Evolutionary conservation across 2,329 filamentous ascomycete genomes (phyloP), one percentile per base, ranked within the genome.

Genomic region (Fusarium sp.): DNA sequence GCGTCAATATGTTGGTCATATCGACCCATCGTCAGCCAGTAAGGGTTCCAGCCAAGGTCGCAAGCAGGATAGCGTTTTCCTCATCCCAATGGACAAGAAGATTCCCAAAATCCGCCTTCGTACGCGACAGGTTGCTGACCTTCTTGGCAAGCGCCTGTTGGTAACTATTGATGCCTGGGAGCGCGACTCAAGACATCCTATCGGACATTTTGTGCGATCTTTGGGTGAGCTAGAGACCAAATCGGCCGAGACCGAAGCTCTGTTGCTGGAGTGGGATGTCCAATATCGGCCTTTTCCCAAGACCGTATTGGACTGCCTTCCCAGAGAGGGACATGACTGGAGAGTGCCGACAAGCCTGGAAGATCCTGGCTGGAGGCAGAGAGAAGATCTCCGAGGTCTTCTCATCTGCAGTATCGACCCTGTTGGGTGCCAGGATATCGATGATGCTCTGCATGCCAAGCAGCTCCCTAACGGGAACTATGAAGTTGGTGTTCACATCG

Each of bases 381-480:
- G 96, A 72, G 89, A 91, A 78, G 96, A 99, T 85, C 88, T 98
- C 45, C 90, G 96, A 75, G 91, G 92, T 75, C 89, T 98, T 18
- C 87, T 97, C 48, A 94, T 99, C 72, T 99, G 96, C 88, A 98
- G 96, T 84, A 99, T 99, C 78, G 96, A 99, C 81, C 96, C 96
- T 55, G 90, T 94, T 36, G 95, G 95, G 5, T 99, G 96, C 83
- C 96, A 98, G 79, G 96, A 99, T 85, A 99, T 99, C 66, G 96
- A 99, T 78, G 97, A 99, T 83, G 96, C 96, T 24, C 89, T 99
- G 12, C 97, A 99, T 82, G 95, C 96, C 12, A 89, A 91, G 69
- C 87, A 89, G 57, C 85, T 99, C 28, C 92, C 94, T 1, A 98
- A 98, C 78, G 96, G 97, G 48, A 98, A 98, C 81, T 95, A 91